phyloP scores from a whole-genome alignment of 2,329 filamentous ascomycete species.

The Apiospora marii region DNA sequence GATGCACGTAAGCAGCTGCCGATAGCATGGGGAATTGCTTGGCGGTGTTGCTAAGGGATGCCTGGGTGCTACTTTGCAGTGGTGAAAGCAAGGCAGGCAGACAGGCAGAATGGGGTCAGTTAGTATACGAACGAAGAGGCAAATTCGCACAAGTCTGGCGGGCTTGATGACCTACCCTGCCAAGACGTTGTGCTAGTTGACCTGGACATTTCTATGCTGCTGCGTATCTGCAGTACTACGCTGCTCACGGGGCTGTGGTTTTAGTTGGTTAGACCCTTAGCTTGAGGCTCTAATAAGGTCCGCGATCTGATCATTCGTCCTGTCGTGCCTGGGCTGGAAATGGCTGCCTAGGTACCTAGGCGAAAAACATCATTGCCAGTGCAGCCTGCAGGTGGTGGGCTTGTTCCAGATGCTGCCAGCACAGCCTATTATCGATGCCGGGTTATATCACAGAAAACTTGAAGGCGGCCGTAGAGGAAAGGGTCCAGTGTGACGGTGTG shows the following conservation, averaged over 20 bases:
- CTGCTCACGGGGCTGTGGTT: slow-evolving; percentile 13
- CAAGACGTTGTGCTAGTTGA: not conserved
- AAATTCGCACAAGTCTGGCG: not conserved
- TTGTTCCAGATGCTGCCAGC: not conserved
- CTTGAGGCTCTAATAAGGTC: slow-evolving; percentile 11
- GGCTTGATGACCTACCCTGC: not conserved
- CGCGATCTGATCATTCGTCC: not conserved
- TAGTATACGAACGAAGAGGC: slow-evolving; percentile 19
- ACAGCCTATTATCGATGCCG: not conserved
- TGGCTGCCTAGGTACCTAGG: not conserved
- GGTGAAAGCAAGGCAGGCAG: slow-evolving; percentile 16
- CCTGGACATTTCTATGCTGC: not conserved
- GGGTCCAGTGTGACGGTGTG: not conserved
- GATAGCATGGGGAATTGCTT: not conserved
- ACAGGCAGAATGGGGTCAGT: slow-evolving; percentile 6
- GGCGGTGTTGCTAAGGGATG: not conserved
- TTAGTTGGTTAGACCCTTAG: slow-evolving; percentile 11
- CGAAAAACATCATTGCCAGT: not conserved
- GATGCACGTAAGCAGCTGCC: not conserved
- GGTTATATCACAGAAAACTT: not conserved
- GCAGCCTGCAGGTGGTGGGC: not conserved
- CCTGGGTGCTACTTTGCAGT: not conserved
- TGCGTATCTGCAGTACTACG: not conserved
- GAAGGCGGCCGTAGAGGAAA: not conserved
- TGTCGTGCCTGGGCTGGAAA: not conserved